Base-by-base conservation (phyloP, 805 yeast genomes). In the Myxozyma kluyveri region DNA sequence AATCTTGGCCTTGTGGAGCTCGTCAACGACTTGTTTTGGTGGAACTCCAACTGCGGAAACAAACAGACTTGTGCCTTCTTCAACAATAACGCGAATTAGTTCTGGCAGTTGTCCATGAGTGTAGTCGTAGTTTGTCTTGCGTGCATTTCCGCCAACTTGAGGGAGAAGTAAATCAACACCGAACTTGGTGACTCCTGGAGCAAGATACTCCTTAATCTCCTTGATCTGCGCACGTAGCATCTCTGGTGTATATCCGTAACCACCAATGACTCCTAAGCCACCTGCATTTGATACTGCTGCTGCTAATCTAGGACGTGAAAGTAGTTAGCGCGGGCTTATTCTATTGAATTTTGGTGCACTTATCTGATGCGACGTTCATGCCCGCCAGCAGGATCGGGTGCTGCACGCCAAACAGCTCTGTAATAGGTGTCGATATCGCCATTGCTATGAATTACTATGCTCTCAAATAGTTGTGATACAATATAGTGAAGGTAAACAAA, bases 271-370 rank as follows among this genome's bases (percentile, higher is more conserved):
- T 22, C 65, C 65, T 5, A 62, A 48, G 17, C 65, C 65, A n/a
- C 65, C 65, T 3, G 65, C 65, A 36, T 62, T 62, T 31, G 65
- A 58, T 5, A 62, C 65, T 3, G 65, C 65, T 3, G 65, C 65
- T 4, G 64, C 64, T 22, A 62, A 50, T 24, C 37, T 51, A 33
- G 65, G 63, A 17, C 65, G 61, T 45, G 61, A 49, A 35, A 14
- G 23, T 12, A 24, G 26, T 26, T 4, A 14, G 41, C 7, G 6
- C n/a, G 4, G 18, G 18, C 9, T 26, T 4, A 40, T 10, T 42
- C 32, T 23, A 36, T 12, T 18, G 19, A 12, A n/a, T 19, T 7
- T 14, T n/a, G 44, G 21, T 18, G 14, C 31, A 50, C 59, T 31
- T 54, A 55, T 52, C 59, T 46, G 59, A 55, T n/a, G 65, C 65